Base-by-base conservation (phyloP, 2,329 filamentous ascomycete species). In the Thielaviopsis musarum region DNA sequence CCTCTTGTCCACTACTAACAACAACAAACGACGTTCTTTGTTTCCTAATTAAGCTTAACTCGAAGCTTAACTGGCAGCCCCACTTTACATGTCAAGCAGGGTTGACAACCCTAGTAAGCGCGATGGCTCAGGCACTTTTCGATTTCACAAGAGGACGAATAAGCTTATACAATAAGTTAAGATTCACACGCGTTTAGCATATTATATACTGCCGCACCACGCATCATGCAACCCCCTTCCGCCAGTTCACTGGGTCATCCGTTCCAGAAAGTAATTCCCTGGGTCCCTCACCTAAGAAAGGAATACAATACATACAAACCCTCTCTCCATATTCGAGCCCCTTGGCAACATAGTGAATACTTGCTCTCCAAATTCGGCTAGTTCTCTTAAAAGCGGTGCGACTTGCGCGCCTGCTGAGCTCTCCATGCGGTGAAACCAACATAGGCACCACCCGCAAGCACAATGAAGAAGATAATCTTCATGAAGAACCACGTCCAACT, bases 371-470 rank as follows among this genome's bases (percentile, higher is more conserved):
- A 49, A 19, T n/a, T 30, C 19, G 4, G 24, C 41, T 6, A 22
- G 6, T 15, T 12, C 21, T 41, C 26, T 57, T 71, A 83, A 66
- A 82, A 83, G 30, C 80, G 74, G 69, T 81, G 78, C 64, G 73
- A 75, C 69, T 80, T 81, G 57, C 62, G 62, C 70, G 76, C 74
- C 70, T 74, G 76, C 71, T 78, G 83, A 64, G 85, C 72, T 68
- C 91, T 81, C 74, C 88, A 98, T 53, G 85, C 79, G 6, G 90
- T 96, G 70, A 79, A 97, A 28, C 89, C 91, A 52, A 90, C 82
- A 70, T 97, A 98, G 4, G 70, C 87, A 65, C 87, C 91, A 10
- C 78, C 87, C 52, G 85, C 66, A 17, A 83, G 80, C 30, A 84
- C 70, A 64, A 87, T 75, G 71, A 95, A 86, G 62, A 95, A 67